phyloP scores from a whole-genome alignment of 2,329 filamentous ascomycete species.

The Pseudogymnoascus verrucosus region DNA sequence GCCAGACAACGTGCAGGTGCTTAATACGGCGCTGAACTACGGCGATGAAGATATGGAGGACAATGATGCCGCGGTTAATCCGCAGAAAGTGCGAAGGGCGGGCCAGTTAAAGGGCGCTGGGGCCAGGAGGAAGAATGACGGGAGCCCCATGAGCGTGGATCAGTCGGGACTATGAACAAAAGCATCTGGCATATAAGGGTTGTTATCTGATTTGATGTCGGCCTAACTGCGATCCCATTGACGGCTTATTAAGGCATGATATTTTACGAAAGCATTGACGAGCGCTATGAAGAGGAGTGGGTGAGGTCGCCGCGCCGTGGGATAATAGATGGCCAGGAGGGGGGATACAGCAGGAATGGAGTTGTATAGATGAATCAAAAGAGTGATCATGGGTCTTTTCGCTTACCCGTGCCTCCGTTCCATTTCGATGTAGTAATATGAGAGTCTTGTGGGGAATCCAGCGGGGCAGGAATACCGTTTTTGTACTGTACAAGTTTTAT shows the following conservation, averaged over 20 bases:
- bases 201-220: neutral
- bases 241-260: slow-evolving; percentile 5
- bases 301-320: slow-evolving; percentile 4
- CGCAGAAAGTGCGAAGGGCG: slow-evolving; percentile 15
- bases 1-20: slow-evolving; percentile 68
- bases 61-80: slow-evolving; percentile 39
- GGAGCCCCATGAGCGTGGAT: slow-evolving; percentile 28
- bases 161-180: slow-evolving; percentile 5
- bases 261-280: slow-evolving; percentile 7
- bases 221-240: slow-evolving; percentile 1
- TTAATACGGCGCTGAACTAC: slow-evolving; percentile 67
- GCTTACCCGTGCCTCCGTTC: neutral
- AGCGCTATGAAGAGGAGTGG: slow-evolving; percentile 5
- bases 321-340: slow-evolving; percentile 5
- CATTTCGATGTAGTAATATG: neutral
- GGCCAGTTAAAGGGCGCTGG: slow-evolving; percentile 5
- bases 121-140: slow-evolving; percentile 16
- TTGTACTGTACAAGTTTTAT: neutral
- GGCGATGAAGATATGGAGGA: slow-evolving; percentile 49
- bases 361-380: slow-evolving; percentile 8
- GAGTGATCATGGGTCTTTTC: slow-evolving; percentile 6
- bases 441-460: neutral
- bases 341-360: slow-evolving; percentile 2
- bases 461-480: neutral
- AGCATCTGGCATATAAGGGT: slow-evolving; percentile 6